A percentile compares a stretch with the other conserved stretches of the same genome.
phyloP scores from a whole-genome alignment of 2,329 filamentous ascomycete species.

The Lecanicillium sp. region DNA sequence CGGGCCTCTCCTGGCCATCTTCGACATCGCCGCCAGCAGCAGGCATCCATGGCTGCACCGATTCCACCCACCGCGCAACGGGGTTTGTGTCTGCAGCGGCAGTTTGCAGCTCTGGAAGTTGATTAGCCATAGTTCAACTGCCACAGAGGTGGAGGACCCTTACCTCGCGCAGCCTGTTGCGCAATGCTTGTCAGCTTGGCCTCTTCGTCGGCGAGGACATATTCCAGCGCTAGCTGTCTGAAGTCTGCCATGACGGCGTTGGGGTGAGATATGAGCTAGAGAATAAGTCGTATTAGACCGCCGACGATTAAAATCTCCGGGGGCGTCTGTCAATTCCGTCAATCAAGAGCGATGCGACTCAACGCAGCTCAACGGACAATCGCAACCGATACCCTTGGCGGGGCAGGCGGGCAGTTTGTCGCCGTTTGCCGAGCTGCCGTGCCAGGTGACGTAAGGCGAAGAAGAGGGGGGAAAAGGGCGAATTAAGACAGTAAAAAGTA shows the following conservation, averaged over 20 bases:
- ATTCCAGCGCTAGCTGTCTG: constrained; percentile 44
- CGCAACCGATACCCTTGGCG: too few species aligned
- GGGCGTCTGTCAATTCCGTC: too few species aligned
- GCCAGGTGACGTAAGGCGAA: not conserved
- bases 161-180: constrained; percentile 37
- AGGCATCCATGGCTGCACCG: constrained; percentile 48
- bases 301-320: too few species aligned
- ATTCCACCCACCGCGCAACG: constrained; percentile 47
- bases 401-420: too few species aligned
- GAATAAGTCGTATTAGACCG: too few species aligned
- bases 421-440: too few species aligned
- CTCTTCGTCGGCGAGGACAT: constrained; percentile 44
- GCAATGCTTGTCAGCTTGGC: constrained; percentile 31
- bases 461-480: not conserved
- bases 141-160: constrained; percentile 1
- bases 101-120: constrained; percentile 33
- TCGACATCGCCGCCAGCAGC: constrained; percentile 28
- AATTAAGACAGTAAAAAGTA: not conserved
- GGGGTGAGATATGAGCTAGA: too few species aligned
- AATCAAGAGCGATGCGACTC: too few species aligned
- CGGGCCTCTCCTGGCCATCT: constrained; percentile 34
- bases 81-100: constrained; percentile 34
- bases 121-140: constrained; percentile 11
- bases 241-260: constrained; percentile 37
- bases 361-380: too few species aligned